Evolutionary conservation across 495 filamentous ascomycete genomes (phyloP).

Genomic region (Pyrenula aspistea): DNA sequence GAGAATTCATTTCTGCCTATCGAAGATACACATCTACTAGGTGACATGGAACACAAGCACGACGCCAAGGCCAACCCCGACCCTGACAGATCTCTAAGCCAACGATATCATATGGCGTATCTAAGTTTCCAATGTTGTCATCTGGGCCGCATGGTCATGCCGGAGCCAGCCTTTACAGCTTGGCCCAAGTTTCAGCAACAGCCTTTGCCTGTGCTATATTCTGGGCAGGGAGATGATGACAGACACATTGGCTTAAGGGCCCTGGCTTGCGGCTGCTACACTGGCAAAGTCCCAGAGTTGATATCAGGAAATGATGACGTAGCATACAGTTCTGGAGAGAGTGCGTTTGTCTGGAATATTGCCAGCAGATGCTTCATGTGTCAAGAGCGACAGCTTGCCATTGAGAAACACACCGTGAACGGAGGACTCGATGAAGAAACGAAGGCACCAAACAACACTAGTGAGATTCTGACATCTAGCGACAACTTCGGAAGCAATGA

Average conservation of each 20-base stretch:
- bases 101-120: not conserved
- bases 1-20: conserved; percentile 1
- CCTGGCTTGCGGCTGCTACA: not conserved
- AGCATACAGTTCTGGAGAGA: not conserved
- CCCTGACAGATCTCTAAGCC: no score
- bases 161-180: not conserved
- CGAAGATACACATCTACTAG: no score
- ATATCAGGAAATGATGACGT: not conserved
- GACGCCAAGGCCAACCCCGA: no score
- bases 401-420: not conserved
- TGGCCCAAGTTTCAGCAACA: not conserved
- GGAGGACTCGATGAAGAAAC: not conserved
- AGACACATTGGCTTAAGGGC: not conserved
- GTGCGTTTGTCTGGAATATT: not conserved
- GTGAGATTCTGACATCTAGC: not conserved
- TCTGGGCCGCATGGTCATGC: not conserved
- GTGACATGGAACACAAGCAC: no score
- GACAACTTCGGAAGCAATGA: not conserved
- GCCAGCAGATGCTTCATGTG: not conserved
- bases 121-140: not conserved
- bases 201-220: not conserved
- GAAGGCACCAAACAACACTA: not conserved
- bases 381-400: not conserved
- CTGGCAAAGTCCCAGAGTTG: not conserved
- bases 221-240: not conserved